Evolutionary conservation across 2,329 filamentous ascomycete species (phyloP).

Genomic region (Aspergillus felis): DNA sequence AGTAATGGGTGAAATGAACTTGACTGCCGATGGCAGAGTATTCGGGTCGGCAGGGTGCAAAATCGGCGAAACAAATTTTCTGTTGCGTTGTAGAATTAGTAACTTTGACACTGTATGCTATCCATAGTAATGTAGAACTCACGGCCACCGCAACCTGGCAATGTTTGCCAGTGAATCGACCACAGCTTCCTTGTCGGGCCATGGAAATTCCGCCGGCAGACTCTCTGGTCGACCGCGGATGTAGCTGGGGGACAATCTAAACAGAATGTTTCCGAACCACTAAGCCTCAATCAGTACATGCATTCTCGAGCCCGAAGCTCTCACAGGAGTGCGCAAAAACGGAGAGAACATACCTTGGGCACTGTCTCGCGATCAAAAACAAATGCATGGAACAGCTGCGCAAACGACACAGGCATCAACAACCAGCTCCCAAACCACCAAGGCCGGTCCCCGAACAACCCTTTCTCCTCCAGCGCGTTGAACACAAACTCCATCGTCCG

Average conservation of each 20-base stretch:
- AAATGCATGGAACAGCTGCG: conserved; percentile 71
- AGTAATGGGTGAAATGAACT: conserved; percentile 73
- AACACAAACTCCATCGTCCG: conserved; percentile 81
- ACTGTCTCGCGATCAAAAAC: conserved; percentile 74
- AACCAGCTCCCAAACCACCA: conserved; percentile 86
- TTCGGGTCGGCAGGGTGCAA: conserved; percentile 69
- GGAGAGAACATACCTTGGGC: conserved; percentile 49
- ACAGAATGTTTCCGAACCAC: conserved; percentile 62
- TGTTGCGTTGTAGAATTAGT: conserved; percentile 28
- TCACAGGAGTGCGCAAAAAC: conserved; percentile 17
- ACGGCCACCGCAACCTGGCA: conserved; percentile 79
- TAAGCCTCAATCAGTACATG: conserved; percentile 19
- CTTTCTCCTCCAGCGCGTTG: conserved; percentile 74
- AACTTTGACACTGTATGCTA: background rate
- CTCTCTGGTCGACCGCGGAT: conserved; percentile 67
- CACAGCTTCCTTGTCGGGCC: conserved; percentile 73
- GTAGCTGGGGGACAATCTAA: conserved; percentile 71
- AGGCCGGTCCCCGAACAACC: conserved; percentile 64
- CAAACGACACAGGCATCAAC: conserved; percentile 70
- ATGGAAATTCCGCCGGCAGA: conserved; percentile 63
- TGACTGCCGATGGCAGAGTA: conserved; percentile 56
- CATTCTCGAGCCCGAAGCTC: too few relatives aligned
- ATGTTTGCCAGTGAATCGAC: conserved; percentile 79
- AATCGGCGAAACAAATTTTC: conserved; percentile 76
- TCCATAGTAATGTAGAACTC: conserved; percentile 36